Percentiles rank a stretch among this genome's conserved stretches.
Evolutionary conservation across 1,139 yeast genomes (phyloP).

Genomic region (Sugiyamaella grinbergsii): DNA sequence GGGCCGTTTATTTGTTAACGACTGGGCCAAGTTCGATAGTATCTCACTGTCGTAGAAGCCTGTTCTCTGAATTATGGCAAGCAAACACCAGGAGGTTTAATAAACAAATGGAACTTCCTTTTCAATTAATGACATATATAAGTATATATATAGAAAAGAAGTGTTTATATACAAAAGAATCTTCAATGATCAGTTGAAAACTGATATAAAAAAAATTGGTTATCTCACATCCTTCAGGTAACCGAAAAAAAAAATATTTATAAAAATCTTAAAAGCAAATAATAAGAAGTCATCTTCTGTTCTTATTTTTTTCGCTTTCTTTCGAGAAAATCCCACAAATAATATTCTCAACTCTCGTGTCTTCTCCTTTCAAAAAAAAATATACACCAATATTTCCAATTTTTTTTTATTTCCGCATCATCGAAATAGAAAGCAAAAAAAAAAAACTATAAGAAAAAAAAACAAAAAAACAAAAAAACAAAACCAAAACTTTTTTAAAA

Average conservation of each 20-base stretch:
- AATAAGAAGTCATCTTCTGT: too few relatives aligned
- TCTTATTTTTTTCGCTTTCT: too few relatives aligned
- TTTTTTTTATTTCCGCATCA: neutral
- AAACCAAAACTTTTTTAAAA: conserved; percentile 2
- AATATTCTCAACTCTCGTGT: neutral
- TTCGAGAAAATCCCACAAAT: too few relatives aligned
- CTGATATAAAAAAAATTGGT: conserved; percentile 1
- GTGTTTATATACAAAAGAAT: conserved; percentile 9
- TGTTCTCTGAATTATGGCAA: too few relatives aligned
- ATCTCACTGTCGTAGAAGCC: too few relatives aligned
- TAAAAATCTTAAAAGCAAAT: too few relatives aligned
- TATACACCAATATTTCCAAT: neutral
- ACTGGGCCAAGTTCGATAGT: too few relatives aligned
- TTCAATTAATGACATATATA: neutral
- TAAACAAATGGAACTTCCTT: neutral
- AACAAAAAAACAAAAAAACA: neutral
- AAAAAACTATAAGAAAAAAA: neutral
- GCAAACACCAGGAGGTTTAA: neutral
- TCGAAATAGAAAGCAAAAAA: neutral
- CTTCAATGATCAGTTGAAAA: conserved; percentile 6
- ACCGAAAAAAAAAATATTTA: neutral
- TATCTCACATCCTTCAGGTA: neutral
- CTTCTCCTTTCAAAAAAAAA: neutral
- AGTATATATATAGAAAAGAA: neutral
- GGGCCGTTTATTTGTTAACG: too few relatives aligned